Conservation (phyloP, 2,329 filamentous ascomycete species). For the Chaetomium olivaceum region DNA sequence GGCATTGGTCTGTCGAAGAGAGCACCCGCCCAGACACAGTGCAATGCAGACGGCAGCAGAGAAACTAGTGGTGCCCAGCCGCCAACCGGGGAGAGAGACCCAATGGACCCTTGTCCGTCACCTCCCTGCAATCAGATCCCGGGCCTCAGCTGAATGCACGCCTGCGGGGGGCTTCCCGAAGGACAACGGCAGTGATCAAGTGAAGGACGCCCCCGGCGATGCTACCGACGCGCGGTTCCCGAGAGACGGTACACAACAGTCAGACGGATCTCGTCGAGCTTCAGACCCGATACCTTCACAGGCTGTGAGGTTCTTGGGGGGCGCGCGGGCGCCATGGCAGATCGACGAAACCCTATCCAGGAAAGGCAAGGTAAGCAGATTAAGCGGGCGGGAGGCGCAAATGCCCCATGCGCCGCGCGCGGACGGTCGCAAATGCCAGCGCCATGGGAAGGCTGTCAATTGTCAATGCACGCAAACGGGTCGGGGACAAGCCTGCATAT, state of each 20-base stretch:
- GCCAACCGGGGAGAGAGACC: constrained; percentile 13
- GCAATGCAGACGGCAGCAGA: constrained; percentile 21
- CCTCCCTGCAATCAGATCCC: constrained; percentile 27
- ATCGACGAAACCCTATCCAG: constrained; percentile 6
- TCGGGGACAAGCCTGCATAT: constrained; percentile 8
- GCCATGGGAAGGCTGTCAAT: constrained; percentile 19
- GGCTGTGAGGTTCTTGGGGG: not conserved
- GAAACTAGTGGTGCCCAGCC: constrained; percentile 27
- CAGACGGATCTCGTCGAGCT: not conserved
- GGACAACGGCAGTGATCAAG: not conserved
- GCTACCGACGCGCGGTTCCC: not conserved
- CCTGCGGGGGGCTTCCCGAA: constrained; percentile 19
- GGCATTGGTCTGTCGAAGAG: constrained; percentile 1
- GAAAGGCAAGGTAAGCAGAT: constrained; percentile 4
- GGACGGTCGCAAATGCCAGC: constrained; percentile 22
- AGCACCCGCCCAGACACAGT: constrained; percentile 6
- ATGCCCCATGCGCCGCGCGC: constrained; percentile 23
- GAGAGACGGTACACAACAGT: not conserved
- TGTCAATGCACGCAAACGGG: constrained; percentile 16
- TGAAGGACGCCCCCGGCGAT: not conserved
- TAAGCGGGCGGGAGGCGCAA: constrained; percentile 31
- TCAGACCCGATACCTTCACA: not conserved
- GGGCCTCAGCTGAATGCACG: constrained; percentile 33
- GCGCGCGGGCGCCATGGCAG: constrained; percentile 10
- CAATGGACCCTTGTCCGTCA: constrained; percentile 7